A percentile compares a stretch with the other conserved stretches of the same genome.
Conservation (phyloP, 208 protist genomes). For the Novymonas esmeraldas region DNA sequence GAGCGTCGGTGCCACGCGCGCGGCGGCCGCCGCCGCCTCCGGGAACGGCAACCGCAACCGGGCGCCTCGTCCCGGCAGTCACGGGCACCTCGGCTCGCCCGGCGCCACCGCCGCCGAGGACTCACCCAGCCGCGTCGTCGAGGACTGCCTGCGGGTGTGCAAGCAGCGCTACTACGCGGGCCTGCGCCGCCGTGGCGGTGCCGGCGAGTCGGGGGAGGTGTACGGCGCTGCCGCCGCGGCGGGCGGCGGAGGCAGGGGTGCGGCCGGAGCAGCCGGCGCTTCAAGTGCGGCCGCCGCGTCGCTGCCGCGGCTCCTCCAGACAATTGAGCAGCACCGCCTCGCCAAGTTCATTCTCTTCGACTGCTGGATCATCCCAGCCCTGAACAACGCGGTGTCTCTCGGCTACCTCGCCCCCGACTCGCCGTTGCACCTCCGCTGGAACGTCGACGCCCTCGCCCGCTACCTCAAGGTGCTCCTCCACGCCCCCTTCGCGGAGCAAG, state of each 20-base stretch:
- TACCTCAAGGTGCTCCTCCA: constrained; percentile 90
- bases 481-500: constrained; percentile 57
- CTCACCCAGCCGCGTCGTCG: constrained; percentile 15
- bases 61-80: background rate
- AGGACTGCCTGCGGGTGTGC: constrained; percentile 27
- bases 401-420: constrained; percentile 71
- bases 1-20: constrained; percentile 4
- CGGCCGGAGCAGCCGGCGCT: constrained; percentile 21
- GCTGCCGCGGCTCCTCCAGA: constrained; percentile 57
- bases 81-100: background rate
- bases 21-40: background rate
- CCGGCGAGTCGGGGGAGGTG: background rate
- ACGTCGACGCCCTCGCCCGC: constrained; percentile 86
- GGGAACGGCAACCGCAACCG: constrained; percentile 8
- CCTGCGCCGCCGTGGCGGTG: constrained; percentile 7
- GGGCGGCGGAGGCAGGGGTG: constrained; percentile 22
- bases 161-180: constrained; percentile 34
- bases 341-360: constrained; percentile 90
- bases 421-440: constrained; percentile 84
- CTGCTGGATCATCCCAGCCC: constrained; percentile 82
- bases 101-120: background rate
- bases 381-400: constrained; percentile 75
- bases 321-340: constrained; percentile 75
- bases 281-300: constrained; percentile 24
- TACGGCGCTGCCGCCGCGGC: background rate